Evolutionary conservation across 192 early-diverging fungal genomes (phyloP).

Genomic region (Polychytrium aggregatum): DNA sequence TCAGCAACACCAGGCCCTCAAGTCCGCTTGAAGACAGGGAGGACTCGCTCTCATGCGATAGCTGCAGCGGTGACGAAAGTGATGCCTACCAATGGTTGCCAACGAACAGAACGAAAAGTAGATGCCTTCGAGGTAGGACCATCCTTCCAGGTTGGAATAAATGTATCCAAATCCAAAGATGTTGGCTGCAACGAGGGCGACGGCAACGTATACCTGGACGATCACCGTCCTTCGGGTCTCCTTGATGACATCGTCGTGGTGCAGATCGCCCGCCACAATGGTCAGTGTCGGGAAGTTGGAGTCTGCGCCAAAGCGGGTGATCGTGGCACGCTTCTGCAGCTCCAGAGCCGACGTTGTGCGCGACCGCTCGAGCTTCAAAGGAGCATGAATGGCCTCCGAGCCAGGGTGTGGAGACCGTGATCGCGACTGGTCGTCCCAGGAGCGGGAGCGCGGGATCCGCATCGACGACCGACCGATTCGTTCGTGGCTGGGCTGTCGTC

Average conservation of each 20-base stretch:
- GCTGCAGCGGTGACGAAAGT: too few relatives aligned
- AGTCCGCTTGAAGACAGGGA: too few relatives aligned
- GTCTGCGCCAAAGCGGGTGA: conserved; percentile 22
- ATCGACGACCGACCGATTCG: too few relatives aligned
- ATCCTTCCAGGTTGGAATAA: conserved; percentile 31
- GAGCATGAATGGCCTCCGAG: too few relatives aligned
- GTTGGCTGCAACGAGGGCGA: conserved; percentile 20
- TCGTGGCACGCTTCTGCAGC: conserved; percentile 6
- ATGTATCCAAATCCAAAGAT: conserved; percentile 24
- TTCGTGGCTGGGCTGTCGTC: too few relatives aligned
- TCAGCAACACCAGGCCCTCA: too few relatives aligned
- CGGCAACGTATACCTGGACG: conserved; percentile 19
- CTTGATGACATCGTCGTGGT: conserved; percentile 16
- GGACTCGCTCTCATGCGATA: too few relatives aligned
- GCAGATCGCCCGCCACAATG: conserved; percentile 15
- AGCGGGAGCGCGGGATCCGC: neutral
- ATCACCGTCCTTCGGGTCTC: conserved; percentile 22
- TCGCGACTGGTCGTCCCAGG: neutral
- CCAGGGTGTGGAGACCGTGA: neutral
- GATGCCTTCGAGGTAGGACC: conserved; percentile 30
- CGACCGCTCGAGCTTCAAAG: too few relatives aligned
- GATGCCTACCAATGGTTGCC: conserved; percentile 24
- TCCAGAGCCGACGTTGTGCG: conserved; percentile 6
- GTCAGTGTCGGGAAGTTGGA: conserved; percentile 18
- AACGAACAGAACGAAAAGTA: conserved; percentile 35